Base-by-base conservation (phyloP, 2,329 filamentous ascomycete genomes). In the Periconia sp. region DNA sequence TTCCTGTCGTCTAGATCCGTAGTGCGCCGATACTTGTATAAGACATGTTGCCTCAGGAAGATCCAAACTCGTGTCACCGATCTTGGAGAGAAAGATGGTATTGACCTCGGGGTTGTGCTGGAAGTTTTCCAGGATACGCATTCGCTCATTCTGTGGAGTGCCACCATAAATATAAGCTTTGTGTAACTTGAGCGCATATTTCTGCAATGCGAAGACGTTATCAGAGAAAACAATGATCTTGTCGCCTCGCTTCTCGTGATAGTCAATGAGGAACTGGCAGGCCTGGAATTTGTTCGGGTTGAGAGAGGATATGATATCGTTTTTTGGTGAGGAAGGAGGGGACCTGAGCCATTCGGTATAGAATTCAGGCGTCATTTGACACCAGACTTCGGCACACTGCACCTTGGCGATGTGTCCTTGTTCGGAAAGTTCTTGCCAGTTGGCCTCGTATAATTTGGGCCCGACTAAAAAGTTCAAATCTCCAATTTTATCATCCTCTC, bases 141-240 rank as follows among this genome's bases (percentile, higher is more conserved):
- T 84, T 30, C 94, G 91, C 76, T 97, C 94, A 15, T 84, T 81
- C 66, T 97, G 91, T 19, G 86, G 85, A 0, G 94, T 99, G 53
- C 87, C 90, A 47, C 94, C 94, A 65, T 91, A 96, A 62, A 99
- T 96, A 72, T 88, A 97, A 0, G 90, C 89, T 71, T 96, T 97
- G 45, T 84, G 84, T 37, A 97, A 79, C 62, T 92, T 93, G 23
- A 85, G 80, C 3, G 94, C 92, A 68, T 97, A 96, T 41, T 87
- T 84, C 62, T 93, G 85, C 30, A 99, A 79, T 0, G 94, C 93
- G 68, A 94, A 97, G 41, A 99, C 91, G 62, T 97, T 97, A 73
- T 99, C 94, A 0, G 92, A 96, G 73, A 97, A 97, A 42, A 99
- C 93, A 59, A 97, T 97, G 63, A 97, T 92, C 76, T 97, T 97